A percentile compares a stretch with the other conserved stretches of the same genome.
Evolutionary conservation across 192 early-diverging fungal species (phyloP).

Genomic region (Rhizophlyctis rosea): DNA sequence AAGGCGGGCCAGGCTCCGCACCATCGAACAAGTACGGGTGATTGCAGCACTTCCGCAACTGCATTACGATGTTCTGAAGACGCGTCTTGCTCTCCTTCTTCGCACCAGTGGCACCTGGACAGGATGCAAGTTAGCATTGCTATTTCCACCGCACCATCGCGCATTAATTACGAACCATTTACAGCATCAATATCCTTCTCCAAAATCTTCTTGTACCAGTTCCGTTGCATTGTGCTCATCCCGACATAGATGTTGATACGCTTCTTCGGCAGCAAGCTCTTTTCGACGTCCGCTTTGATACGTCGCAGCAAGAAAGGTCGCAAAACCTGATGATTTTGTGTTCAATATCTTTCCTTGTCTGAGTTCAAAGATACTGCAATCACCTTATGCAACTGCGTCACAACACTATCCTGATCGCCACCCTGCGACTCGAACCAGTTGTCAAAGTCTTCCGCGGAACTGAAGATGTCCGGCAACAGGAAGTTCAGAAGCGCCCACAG

Average conservation of each 20-base stretch:
- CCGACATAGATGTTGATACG: constrained; percentile 87
- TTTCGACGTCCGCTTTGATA: constrained; percentile 86
- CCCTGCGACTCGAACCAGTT: constrained; percentile 84
- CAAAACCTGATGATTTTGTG: constrained; percentile 68
- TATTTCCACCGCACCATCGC: not conserved
- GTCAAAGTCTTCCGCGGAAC: constrained; percentile 90
- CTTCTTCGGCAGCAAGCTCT: constrained; percentile 92
- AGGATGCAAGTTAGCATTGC: not conserved
- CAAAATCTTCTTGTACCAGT: constrained; percentile 92
- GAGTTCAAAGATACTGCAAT: no score
- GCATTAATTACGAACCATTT: constrained; percentile 62
- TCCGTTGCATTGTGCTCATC: constrained; percentile 90
- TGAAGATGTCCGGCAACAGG: constrained; percentile 94
- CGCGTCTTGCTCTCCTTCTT: constrained; percentile 82
- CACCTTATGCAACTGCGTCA: constrained; percentile 73
- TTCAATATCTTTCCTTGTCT: constrained; percentile 68
- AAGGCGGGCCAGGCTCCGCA: constrained; percentile 92
- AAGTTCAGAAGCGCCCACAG: constrained; percentile 99
- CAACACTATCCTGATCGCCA: constrained; percentile 69
- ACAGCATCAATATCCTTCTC: constrained; percentile 97
- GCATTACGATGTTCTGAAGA: constrained; percentile 94
- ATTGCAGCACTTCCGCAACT: constrained; percentile 77
- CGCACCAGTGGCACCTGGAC: constrained; percentile 50
- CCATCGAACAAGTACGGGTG: constrained; percentile 90
- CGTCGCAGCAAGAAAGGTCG: constrained; percentile 57